Evolutionary conservation across 148 eudicot species (phyloP).

Genomic region (Rhododendron kiyosumense): DNA sequence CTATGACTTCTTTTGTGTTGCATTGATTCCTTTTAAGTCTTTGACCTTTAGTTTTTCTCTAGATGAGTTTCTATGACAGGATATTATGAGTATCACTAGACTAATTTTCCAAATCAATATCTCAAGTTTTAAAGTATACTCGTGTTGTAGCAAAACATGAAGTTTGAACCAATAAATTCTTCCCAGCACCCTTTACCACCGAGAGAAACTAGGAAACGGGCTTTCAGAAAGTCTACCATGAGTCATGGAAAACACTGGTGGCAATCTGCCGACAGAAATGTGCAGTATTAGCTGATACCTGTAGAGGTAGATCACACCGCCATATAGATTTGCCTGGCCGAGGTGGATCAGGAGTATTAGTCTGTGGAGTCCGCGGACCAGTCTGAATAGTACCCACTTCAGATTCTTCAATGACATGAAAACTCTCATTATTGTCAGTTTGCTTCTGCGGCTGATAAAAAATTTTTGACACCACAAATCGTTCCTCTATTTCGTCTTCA

Average conservation of each 20-base stretch:
- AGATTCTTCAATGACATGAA: slow-evolving; percentile 21
- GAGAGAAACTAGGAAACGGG: neutral
- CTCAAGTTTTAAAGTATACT: neutral
- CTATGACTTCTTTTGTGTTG: neutral
- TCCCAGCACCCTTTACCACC: neutral
- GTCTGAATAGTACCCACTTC: slow-evolving; percentile 15
- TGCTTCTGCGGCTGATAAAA: slow-evolving; percentile 46
- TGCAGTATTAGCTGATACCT: slow-evolving; percentile 26
- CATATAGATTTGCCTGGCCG: slow-evolving; percentile 30
- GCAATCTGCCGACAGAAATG: neutral
- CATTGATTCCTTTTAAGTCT: neutral
- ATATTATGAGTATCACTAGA: neutral
- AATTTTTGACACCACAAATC: slow-evolving; percentile 68
- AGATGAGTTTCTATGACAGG: neutral
- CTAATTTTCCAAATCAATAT: neutral
- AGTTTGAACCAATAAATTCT: neutral
- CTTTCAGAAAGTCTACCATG: neutral
- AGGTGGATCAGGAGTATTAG: slow-evolving; percentile 44
- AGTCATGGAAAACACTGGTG: neutral
- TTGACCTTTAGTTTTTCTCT: neutral
- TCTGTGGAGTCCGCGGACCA: slow-evolving; percentile 67
- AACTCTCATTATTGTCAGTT: slow-evolving; percentile 21
- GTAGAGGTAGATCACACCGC: slow-evolving; percentile 26
- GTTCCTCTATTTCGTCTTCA: slow-evolving; percentile 63
- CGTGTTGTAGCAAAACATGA: neutral